Evolutionary conservation across 2,329 filamentous ascomycete genomes (phyloP).

Genomic region (Alternaria burnsii): DNA sequence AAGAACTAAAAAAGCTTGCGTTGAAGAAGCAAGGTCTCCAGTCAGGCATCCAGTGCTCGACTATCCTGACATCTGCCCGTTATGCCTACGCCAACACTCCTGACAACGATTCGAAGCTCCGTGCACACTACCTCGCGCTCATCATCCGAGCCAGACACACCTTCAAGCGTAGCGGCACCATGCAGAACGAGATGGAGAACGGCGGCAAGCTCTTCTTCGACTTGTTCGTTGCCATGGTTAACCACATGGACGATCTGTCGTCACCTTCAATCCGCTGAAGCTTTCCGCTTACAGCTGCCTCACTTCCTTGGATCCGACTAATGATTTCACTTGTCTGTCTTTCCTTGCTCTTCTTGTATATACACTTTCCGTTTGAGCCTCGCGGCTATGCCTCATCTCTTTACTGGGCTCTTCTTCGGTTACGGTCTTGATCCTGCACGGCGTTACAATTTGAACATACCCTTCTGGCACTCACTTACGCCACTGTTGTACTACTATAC

Average conservation of each 20-base stretch:
- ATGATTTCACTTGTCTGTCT: neutral
- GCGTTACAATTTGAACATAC: neutral
- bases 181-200: constrained; percentile 93
- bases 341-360: constrained; percentile 6
- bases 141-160: constrained; percentile 88
- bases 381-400: constrained; percentile 6
- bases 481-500: constrained; percentile 9
- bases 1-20: constrained; percentile 83
- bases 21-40: constrained; percentile 90
- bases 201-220: constrained; percentile 92
- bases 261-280: constrained; percentile 10
- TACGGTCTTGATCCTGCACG: neutral
- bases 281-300: constrained; percentile 15
- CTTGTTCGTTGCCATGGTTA: constrained; percentile 90
- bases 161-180: constrained; percentile 92
- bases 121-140: constrained; percentile 89
- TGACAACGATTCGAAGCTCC: constrained; percentile 87
- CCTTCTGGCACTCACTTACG: constrained; percentile 3
- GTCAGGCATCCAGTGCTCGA: constrained; percentile 82
- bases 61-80: constrained; percentile 85
- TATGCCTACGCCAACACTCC: constrained; percentile 91
- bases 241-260: constrained; percentile 69
- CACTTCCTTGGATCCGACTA: constrained; percentile 22
- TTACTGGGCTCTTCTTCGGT: neutral
- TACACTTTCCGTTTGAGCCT: constrained; percentile 7